Conservation (phyloP, 2,329 filamentous ascomycete species). For the Paecilomyces variotii region DNA sequence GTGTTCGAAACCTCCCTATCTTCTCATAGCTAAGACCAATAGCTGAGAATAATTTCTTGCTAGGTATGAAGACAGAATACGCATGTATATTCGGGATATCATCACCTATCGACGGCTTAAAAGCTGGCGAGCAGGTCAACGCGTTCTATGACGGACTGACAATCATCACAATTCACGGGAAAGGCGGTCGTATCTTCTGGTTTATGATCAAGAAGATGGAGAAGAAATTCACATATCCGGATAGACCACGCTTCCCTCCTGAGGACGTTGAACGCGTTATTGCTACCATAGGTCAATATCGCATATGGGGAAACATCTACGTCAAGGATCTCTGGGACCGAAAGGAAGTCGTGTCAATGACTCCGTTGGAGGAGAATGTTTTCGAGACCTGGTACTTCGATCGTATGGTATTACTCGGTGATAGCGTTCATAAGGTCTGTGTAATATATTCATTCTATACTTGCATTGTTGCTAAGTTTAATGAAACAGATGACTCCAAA, state of each 20-base stretch:
- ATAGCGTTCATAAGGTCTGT: constrained; percentile 20
- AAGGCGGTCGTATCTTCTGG: constrained; percentile 17
- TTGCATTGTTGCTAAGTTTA: background rate
- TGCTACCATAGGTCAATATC: constrained; percentile 4
- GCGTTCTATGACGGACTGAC: constrained; percentile 9
- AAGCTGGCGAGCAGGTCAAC: constrained; percentile 12
- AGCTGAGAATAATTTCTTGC: background rate
- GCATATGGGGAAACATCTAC: constrained; percentile 9
- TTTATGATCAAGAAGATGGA: constrained; percentile 19
- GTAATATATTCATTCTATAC: background rate
- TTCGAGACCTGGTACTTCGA: constrained; percentile 16
- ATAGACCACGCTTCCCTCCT: constrained; percentile 14
- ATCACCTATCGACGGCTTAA: constrained; percentile 5
- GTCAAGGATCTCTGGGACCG: constrained; percentile 18
- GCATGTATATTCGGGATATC: constrained; percentile 25
- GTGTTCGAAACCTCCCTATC: background rate
- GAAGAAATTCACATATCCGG: constrained; percentile 12
- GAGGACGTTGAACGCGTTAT: constrained; percentile 12
- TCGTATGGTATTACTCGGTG: constrained; percentile 18
- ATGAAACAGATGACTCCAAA: constrained; percentile 24
- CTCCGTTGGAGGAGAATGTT: constrained; percentile 17
- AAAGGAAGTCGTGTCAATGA: constrained; percentile 9
- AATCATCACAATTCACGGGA: constrained; percentile 13
- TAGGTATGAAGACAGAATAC: constrained; percentile 15
- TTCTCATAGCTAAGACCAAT: background rate